Evolutionary conservation across 78 protist genomes (phyloP), one percentile per base, ranked within the genome.

Genomic region (Dictyostelium brefeldianum): DNA sequence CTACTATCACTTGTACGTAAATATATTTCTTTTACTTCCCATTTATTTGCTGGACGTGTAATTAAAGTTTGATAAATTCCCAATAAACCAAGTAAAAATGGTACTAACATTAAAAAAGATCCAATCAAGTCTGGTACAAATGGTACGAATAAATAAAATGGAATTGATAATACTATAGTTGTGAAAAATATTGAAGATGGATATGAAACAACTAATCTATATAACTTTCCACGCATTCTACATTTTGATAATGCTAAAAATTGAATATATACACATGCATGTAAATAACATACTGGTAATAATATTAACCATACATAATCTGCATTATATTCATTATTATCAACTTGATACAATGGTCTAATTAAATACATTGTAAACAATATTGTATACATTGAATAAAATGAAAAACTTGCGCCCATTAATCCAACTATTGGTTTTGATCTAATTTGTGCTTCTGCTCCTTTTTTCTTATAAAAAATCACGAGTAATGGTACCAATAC

Each of bases 171-270:
- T 1, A 87, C 20, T 2, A 87, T 48, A 1, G 80, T 51, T 12
- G 93, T 87, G 11, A 87, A 87, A 53, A 87, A 87, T 20, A 77
- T 31, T 0, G 93, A 87, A 7, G 93, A 53, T 77, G 93, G 93
- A 17, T 48, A 77, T 2, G 78, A 31, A 0, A 87, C 41, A 29
- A 10, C 12, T 48, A 1, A 53, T 27, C n/a, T n/a, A 31, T 64
- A 87, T 1, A 20, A 1, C n/a, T 20, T 56, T 10, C 74, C 9
- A 17, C 93, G 56, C 29, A 87, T 18, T 20, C 20, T 48, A 41
- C 85, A 77, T 64, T 87, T 48, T 6, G 93, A 75, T 5, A 87
- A 54, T 5, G 65, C 31, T 7, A 48, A 17, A 17, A 48, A 41
- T 22, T 87, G 93, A 9, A 64, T 46, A 47, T 75, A 48, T 3